Conservation (phyloP, 305 asterid species). For the Fraxinus baroniana region DNA sequence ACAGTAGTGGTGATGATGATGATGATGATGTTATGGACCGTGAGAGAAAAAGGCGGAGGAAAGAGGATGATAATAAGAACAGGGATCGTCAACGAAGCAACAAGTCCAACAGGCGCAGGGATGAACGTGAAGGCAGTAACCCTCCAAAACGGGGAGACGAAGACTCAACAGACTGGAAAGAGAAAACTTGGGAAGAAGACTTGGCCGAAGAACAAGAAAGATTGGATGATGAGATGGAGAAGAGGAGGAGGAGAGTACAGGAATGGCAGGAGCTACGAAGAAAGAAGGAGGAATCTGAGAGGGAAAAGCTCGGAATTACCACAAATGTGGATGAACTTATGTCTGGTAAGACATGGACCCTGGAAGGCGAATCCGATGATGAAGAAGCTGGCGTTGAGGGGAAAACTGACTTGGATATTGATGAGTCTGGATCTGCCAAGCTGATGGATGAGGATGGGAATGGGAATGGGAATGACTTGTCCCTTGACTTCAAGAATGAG, state of each 20-base stretch:
- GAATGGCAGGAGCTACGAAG: constrained; percentile 92
- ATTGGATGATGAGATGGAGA: constrained; percentile 88
- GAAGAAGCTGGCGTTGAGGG: constrained; percentile 71
- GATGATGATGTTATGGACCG: constrained; percentile 42
- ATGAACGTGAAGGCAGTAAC: constrained; percentile 45
- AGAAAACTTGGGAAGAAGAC: constrained; percentile 67
- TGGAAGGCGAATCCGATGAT: constrained; percentile 94
- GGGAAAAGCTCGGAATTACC: constrained; percentile 63
- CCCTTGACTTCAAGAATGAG: constrained; percentile 42
- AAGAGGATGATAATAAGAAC: constrained; percentile 50
- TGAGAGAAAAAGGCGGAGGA: constrained; percentile 71
- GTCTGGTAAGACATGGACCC: constrained; percentile 85
- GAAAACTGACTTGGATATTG: constrained; percentile 44
- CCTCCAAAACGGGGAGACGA: constrained; percentile 47
- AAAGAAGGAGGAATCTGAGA: constrained; percentile 76
- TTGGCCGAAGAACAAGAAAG: constrained; percentile 81
- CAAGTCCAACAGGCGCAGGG: constrained; percentile 42
- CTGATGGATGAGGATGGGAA: constrained; percentile 34
- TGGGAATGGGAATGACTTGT: constrained; percentile 43
- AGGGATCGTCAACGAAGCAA: constrained; percentile 42
- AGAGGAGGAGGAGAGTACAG: constrained; percentile 89
- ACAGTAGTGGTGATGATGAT: constrained; percentile 60
- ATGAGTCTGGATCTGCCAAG: constrained; percentile 40
- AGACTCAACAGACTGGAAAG: constrained; percentile 35
- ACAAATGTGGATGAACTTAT: constrained; percentile 46